Percentiles rank a stretch among this genome's conserved stretches.
phyloP scores from a whole-genome alignment of 345 rosid genomes.

The Luvunga scandens region DNA sequence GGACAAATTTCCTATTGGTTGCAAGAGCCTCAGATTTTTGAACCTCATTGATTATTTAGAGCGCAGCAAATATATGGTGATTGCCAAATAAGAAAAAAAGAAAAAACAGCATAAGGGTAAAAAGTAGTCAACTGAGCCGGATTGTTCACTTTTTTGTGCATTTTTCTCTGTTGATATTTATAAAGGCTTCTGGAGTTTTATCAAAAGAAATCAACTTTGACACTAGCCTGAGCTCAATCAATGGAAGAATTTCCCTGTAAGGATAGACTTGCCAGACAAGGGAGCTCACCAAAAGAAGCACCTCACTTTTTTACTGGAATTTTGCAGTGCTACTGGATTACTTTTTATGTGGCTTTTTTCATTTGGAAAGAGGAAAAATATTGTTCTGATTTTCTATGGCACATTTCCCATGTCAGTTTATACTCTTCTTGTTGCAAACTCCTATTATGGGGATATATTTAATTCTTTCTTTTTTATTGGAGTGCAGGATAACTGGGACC shows the following conservation, averaged over 20 bases:
- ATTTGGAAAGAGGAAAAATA: not conserved
- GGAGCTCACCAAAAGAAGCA: not conserved
- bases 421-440: too few relatives aligned
- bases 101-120: not conserved
- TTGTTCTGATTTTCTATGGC: not conserved
- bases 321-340: not conserved
- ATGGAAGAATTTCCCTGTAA: not conserved
- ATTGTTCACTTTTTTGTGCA: not conserved
- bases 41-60: not conserved
- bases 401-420: not conserved
- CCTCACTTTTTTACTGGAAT: not conserved
- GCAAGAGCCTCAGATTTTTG: not conserved
- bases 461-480: not conserved
- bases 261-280: not conserved
- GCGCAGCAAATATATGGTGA: not conserved
- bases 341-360: not conserved
- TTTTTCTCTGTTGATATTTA: not conserved
- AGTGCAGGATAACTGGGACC: conserved; percentile 73
- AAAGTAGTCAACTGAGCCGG: not conserved
- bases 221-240: not conserved
- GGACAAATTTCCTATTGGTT: not conserved
- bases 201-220: not conserved
- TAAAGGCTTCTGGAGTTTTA: not conserved
- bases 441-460: not conserved
- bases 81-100: not conserved